phyloP scores from a whole-genome alignment of 2,329 filamentous ascomycete genomes.

The Talaromyces sp. region DNA sequence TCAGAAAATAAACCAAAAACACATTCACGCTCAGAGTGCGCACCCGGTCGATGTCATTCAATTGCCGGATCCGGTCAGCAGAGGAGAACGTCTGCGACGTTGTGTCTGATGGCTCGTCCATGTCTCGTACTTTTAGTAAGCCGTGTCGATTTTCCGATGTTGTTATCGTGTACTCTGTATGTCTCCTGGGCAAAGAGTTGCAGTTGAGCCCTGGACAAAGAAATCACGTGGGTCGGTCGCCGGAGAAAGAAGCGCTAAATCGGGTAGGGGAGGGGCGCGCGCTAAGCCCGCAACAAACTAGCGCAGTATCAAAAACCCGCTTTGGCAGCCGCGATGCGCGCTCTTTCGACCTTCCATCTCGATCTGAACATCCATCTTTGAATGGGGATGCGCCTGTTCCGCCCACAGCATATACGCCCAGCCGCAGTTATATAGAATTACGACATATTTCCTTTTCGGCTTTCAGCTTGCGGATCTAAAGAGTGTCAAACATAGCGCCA shows the following conservation, averaged over 20 bases:
- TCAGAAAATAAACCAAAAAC: no score
- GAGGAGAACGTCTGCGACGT: constrained; percentile 53
- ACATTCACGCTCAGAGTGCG: background rate
- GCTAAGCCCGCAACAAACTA: constrained; percentile 1
- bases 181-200: no score
- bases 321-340: constrained; percentile 7
- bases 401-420: background rate
- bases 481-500: constrained; percentile 15
- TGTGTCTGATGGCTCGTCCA: background rate
- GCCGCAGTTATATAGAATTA: background rate
- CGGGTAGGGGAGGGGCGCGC: background rate
- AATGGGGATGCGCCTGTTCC: background rate
- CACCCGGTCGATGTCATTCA: constrained; percentile 72
- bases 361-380: background rate
- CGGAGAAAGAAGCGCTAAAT: constrained; percentile 1
- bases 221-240: constrained; percentile 6
- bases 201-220: background rate
- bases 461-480: background rate
- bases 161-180: no score
- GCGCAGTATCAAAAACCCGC: constrained; percentile 10
- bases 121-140: background rate
- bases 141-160: background rate
- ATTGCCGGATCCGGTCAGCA: constrained; percentile 72
- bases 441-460: no score
- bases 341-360: background rate